Evolutionary conservation across 441 rosid genomes (phyloP), one percentile per base, ranked within the genome.

Genomic region (Euphorbia celastroides): DNA sequence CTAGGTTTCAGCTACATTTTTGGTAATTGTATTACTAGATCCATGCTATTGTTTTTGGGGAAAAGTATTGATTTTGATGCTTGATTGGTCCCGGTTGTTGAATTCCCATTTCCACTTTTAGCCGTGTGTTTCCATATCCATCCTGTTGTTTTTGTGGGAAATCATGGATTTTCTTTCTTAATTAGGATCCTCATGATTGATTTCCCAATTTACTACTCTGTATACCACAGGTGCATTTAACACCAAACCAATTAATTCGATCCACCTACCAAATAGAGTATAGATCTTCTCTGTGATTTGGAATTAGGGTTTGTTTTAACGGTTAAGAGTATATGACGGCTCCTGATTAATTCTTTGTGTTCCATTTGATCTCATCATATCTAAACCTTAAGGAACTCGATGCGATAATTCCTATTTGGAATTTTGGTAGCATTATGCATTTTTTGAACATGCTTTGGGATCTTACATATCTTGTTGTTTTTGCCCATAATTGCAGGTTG

Each of bases 401-500:
- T 4, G 17, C 38, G 9, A 34, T 34, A 34, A 9, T 34, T 34
- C 9, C 38, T 34, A 34, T 34, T 3, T 3, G 9, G 38, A 34
- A 34, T 34, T 4, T 34, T 34, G 4, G 48, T 42, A 12, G 14
- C 11, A 42, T 42, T 38, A 1, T 42, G 14, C 14, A 42, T 11
- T 11, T n/a, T 42, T 6, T 11, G 17, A 2, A 42, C 48, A 42
- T 42, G 48, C 48, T 42, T 42, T 42, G 48, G 13, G 25, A 41
- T 55, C 67, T 66, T 38, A 66, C 12, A 30, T 13, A 16, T 60
- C 22, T 48, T 7, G 7, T 62, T 66, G 23, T 34, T 66, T 22
- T 22, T 20, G 1, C 16, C 12, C 20, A 19, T 17, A 7, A 22
- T 66, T 44, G 44, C 77, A 93, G 92, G 97, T 93, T 36, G 97